phyloP scores from a whole-genome alignment of 768 basidiomycete genomes.

The Paxillus involutus region DNA sequence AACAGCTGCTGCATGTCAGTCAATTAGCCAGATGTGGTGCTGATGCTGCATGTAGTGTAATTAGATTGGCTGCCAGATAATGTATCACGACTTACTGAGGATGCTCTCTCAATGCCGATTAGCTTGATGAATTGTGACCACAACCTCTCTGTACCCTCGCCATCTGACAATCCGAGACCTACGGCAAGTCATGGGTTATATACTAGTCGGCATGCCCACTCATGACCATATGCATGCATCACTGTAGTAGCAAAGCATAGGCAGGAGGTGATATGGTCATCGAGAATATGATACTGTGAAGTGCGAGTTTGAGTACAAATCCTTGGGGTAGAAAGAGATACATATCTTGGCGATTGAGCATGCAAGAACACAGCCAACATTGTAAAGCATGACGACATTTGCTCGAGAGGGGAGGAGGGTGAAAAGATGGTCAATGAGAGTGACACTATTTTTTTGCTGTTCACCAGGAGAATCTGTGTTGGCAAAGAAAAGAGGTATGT shows the following conservation, averaged over 20 bases:
- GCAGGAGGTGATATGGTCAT: constrained; percentile 10
- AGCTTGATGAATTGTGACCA: constrained; percentile 35
- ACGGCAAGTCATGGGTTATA: constrained; percentile 26
- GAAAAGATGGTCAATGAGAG: constrained; percentile 32
- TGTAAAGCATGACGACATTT: constrained; percentile 31
- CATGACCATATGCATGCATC: constrained; percentile 40
- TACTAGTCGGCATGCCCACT: constrained; percentile 25
- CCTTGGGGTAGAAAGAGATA: background rate
- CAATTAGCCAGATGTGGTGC: constrained; percentile 33
- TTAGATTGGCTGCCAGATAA: background rate
- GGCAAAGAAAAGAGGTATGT: constrained; percentile 40
- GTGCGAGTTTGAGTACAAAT: background rate
- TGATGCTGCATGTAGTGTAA: constrained; percentile 13
- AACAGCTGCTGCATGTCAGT: constrained; percentile 31
- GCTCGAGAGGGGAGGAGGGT: constrained; percentile 26
- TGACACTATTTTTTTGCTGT: constrained; percentile 38
- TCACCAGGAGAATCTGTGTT: constrained; percentile 36
- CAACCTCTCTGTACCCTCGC: constrained; percentile 15
- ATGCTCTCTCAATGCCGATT: constrained; percentile 31
- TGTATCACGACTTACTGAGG: constrained; percentile 26
- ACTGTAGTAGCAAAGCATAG: constrained; percentile 32
- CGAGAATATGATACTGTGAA: constrained; percentile 29
- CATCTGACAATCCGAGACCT: constrained; percentile 21
- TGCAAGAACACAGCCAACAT: constrained; percentile 37
- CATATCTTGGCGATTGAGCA: constrained; percentile 24